phyloP scores from a whole-genome alignment of 2,329 filamentous ascomycete genomes.

The Colletotrichum acutatum region DNA sequence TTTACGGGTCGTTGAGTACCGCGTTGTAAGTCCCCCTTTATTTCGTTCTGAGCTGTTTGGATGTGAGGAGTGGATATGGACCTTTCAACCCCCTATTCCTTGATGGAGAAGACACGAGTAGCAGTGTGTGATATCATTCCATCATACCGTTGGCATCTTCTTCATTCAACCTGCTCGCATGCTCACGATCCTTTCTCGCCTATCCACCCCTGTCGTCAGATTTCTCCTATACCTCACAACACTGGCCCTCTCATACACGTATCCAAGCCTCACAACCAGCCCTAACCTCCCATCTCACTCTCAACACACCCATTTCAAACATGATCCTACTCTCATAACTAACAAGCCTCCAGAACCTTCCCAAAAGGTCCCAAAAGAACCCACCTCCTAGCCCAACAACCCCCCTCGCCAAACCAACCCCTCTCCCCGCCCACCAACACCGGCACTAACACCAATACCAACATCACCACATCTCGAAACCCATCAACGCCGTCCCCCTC shows the following conservation, averaged over 20 bases:
- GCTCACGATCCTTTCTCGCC: too few species aligned
- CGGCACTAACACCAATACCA: constrained; percentile 49
- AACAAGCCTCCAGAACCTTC: constrained; percentile 41
- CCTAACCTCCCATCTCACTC: too few species aligned
- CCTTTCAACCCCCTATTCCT: neutral
- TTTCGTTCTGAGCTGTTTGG: neutral
- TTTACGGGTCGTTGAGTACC: constrained; percentile 74
- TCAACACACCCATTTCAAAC: neutral
- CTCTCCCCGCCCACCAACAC: constrained; percentile 46
- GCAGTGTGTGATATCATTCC: too few species aligned
- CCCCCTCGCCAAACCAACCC: constrained; percentile 52
- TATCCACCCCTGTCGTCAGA: too few species aligned
- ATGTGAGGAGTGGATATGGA: neutral
- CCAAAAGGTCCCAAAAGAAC: constrained; percentile 50
- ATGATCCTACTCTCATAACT: neutral
- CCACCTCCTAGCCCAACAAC: constrained; percentile 67
- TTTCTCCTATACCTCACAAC: too few species aligned
- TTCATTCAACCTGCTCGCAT: too few species aligned
- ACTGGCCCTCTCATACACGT: too few species aligned
- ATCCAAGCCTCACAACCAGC: too few species aligned
- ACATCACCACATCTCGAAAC: constrained; percentile 39
- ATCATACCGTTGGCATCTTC: too few species aligned
- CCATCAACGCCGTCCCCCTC: constrained; percentile 37
- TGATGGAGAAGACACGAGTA: neutral
- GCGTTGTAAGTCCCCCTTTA: constrained; percentile 59